A percentile compares a stretch with the other conserved stretches of the same genome.
phyloP scores from a whole-genome alignment of 495 filamentous ascomycete species.

The Astrocystis sublimbata region DNA sequence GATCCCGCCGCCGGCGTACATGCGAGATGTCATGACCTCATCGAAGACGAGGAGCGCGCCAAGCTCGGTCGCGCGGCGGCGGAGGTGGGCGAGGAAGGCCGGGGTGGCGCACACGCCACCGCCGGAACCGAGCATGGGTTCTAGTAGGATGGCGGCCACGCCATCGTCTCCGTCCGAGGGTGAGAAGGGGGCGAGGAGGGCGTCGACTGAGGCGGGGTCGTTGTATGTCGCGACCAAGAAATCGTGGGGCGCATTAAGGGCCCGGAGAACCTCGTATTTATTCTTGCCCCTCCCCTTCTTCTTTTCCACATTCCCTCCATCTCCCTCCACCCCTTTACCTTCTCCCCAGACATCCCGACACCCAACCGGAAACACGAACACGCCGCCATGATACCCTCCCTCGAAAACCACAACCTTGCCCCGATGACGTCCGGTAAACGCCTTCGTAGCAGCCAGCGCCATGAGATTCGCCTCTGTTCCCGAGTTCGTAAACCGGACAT shows the following conservation, averaged over 20 bases:
- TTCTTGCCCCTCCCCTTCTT: background rate
- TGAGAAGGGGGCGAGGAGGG: conserved; percentile 26
- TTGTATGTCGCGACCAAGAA: conserved; percentile 57
- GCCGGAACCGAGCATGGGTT: conserved; percentile 59
- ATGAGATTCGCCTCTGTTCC: conserved; percentile 57
- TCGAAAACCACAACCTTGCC: conserved; percentile 51
- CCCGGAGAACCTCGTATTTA: conserved; percentile 8
- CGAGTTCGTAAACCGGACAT: conserved; percentile 53
- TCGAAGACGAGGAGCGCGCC: conserved; percentile 61
- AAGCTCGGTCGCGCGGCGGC: conserved; percentile 31
- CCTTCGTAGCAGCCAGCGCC: conserved; percentile 44
- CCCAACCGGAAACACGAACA: conserved; percentile 41
- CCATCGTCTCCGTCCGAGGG: conserved; percentile 24
- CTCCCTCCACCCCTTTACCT: background rate
- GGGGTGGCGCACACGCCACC: conserved; percentile 48
- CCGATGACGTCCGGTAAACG: conserved; percentile 36
- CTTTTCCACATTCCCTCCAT: too few relatives aligned
- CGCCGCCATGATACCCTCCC: conserved; percentile 58
- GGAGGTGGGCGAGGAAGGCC: conserved; percentile 46
- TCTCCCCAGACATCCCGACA: conserved; percentile 14
- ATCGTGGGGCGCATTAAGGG: conserved; percentile 34
- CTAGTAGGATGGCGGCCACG: conserved; percentile 59
- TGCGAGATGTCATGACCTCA: conserved; percentile 64
- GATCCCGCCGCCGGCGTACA: conserved; percentile 48
- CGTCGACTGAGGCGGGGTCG: conserved; percentile 41